Conservation (phyloP, 805 yeast genomes). For the Schizosaccharomyces osmophilus region DNA sequence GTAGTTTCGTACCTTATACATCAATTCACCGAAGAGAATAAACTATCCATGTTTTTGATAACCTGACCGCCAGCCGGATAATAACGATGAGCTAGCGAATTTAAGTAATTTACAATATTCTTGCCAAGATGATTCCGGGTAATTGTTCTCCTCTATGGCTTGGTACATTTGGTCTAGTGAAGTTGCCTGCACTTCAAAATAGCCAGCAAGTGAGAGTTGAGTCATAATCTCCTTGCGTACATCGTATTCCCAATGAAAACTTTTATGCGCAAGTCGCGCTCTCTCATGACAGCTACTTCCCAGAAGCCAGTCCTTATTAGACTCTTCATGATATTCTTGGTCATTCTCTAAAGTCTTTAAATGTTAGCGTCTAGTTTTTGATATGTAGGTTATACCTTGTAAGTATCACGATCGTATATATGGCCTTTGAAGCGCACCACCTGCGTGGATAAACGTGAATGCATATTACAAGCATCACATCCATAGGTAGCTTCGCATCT, state of each 20-base stretch:
- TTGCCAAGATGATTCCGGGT: not conserved
- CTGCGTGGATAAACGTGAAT: not conserved
- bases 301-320: not conserved
- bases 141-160: no score
- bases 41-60: no score
- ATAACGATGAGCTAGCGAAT: not conserved
- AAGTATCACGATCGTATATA: not conserved
- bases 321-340: not conserved
- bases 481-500: not conserved
- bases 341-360: not conserved
- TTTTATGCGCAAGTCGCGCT: not conserved
- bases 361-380: not conserved
- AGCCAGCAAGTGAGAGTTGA: not conserved
- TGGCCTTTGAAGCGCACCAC: not conserved
- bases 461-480: not conserved
- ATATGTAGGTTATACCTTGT: not conserved
- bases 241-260: not conserved
- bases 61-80: no score
- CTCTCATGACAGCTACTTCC: not conserved
- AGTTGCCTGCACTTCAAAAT: not conserved
- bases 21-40: no score
- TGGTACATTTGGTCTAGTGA: no score
- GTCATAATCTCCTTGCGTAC: not conserved
- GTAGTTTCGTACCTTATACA: no score
- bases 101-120: not conserved